phyloP scores from a whole-genome alignment of 305 asterid genomes.

The Salvia sclarea region DNA sequence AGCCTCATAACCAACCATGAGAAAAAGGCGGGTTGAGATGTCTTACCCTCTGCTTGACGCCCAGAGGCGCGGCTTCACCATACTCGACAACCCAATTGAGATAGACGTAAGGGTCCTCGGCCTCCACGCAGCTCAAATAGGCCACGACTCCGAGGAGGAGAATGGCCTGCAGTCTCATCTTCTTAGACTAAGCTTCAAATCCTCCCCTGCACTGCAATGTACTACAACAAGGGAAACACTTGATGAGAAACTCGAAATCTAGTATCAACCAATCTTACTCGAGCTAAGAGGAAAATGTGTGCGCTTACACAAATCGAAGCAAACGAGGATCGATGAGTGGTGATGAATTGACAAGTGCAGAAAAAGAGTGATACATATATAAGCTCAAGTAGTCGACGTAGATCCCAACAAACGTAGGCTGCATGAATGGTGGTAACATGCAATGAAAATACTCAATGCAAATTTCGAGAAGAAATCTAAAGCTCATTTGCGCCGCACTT shows the following conservation, averaged over 20 bases:
- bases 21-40: not conserved
- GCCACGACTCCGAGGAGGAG: slow-evolving; percentile 46
- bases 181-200: not conserved
- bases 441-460: no score
- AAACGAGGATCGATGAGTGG: not conserved
- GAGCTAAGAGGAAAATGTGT: not conserved
- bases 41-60: slow-evolving; percentile 63
- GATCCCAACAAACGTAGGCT: slow-evolving; percentile 28
- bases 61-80: slow-evolving; percentile 71
- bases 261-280: not conserved
- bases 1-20: not conserved
- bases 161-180: slow-evolving; percentile 45
- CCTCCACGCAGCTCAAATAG: slow-evolving; percentile 38
- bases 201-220: not conserved
- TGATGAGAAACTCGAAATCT: not conserved
- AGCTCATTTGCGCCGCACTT: slow-evolving; percentile 57
- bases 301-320: not conserved
- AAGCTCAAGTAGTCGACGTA: not conserved
- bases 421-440: slow-evolving; percentile 42
- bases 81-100: slow-evolving; percentile 55
- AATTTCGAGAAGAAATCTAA: slow-evolving; percentile 47
- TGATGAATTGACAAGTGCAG: slow-evolving; percentile 21
- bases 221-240: not conserved
- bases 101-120: slow-evolving; percentile 65
- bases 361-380: slow-evolving; percentile 12